phyloP scores from a whole-genome alignment of 805 yeast species.

The Ogataea trehaloabstinens region DNA sequence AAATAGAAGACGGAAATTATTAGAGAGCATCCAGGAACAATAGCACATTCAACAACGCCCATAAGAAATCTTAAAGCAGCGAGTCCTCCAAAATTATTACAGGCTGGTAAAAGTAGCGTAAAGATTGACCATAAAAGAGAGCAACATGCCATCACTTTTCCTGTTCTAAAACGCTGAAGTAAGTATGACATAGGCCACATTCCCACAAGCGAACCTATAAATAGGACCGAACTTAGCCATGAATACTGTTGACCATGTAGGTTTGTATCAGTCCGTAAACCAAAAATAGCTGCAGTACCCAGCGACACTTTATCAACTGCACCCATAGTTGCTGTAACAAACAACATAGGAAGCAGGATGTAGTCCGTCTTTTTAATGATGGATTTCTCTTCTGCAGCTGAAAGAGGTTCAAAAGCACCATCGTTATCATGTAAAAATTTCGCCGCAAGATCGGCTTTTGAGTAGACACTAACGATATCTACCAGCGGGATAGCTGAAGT shows the following conservation, averaged over 20 bases:
- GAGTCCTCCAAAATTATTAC: constrained; percentile 42
- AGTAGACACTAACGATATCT: not conserved
- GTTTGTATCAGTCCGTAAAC: constrained; percentile 44
- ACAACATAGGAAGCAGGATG: constrained; percentile 20
- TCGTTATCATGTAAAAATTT: constrained; percentile 7
- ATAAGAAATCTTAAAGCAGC: constrained; percentile 43
- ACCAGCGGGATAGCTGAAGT: constrained; percentile 1
- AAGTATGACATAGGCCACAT: constrained; percentile 40
- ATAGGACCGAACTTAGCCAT: constrained; percentile 52
- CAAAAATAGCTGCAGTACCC: constrained; percentile 37
- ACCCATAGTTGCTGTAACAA: constrained; percentile 19
- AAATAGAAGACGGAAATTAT: constrained; percentile 53
- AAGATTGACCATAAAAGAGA: constrained; percentile 42
- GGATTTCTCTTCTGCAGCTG: constrained; percentile 15
- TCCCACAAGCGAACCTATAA: constrained; percentile 46
- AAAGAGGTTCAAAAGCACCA: constrained; percentile 22
- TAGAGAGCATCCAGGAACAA: constrained; percentile 53
- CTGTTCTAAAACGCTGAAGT: constrained; percentile 41
- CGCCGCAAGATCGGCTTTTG: constrained; percentile 9
- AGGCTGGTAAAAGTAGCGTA: constrained; percentile 43
- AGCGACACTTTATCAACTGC: constrained; percentile 22
- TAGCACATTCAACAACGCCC: constrained; percentile 50
- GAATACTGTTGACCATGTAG: constrained; percentile 44
- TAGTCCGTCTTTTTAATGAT: constrained; percentile 19
- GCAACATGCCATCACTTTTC: constrained; percentile 34